Conservation (phyloP, 768 basidiomycete genomes). For the Trametes elegans region DNA sequence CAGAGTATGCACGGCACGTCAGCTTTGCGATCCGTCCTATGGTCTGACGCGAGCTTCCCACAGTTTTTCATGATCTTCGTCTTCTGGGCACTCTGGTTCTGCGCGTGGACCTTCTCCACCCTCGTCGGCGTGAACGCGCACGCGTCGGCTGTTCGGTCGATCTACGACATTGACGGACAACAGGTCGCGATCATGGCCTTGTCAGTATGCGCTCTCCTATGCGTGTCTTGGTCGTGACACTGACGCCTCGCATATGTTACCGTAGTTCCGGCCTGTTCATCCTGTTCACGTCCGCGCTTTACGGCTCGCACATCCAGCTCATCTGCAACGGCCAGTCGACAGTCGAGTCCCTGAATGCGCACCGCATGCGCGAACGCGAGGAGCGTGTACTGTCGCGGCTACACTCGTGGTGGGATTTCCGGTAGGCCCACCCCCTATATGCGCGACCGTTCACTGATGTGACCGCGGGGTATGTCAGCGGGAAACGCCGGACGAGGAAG, state of each 20-base stretch:
- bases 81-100: conserved; percentile 57
- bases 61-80: conserved; percentile 87
- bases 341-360: conserved; percentile 68
- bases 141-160: conserved; percentile 16
- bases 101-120: conserved; percentile 60
- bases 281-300: conserved; percentile 63
- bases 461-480: conserved; percentile 35
- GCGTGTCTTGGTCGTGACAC: neutral
- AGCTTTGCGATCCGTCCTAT: no score
- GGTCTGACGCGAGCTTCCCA: no score
- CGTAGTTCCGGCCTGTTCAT: conserved; percentile 66
- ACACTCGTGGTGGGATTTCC: conserved; percentile 51
- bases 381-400: conserved; percentile 44
- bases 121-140: conserved; percentile 53
- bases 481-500: conserved; percentile 41
- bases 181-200: conserved; percentile 70
- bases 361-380: conserved; percentile 66
- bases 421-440: conserved; percentile 42
- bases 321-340: conserved; percentile 70
- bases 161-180: conserved; percentile 56
- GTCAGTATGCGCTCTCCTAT: conserved; percentile 42
- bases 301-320: conserved; percentile 56
- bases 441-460: no score
- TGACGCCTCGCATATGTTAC: neutral
- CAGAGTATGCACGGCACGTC: conserved; percentile 48